phyloP scores from a whole-genome alignment of 2,329 filamentous ascomycete genomes.

The Calonectria pteridis region DNA sequence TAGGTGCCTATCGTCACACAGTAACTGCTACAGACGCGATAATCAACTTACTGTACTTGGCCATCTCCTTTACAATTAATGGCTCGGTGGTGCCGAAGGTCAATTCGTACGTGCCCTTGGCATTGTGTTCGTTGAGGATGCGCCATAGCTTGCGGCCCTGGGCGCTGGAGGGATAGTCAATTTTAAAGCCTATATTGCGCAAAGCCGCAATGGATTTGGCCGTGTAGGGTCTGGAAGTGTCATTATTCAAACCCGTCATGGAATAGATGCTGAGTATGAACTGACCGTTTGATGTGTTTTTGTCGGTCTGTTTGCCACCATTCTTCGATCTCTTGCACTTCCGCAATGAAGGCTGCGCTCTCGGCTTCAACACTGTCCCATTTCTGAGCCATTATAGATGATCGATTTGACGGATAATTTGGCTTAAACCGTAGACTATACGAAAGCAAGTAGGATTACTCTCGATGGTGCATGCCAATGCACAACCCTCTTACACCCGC shows the following conservation, averaged over 20 bases:
- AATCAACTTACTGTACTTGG: background rate
- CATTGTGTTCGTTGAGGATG: background rate
- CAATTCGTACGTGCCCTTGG: background rate
- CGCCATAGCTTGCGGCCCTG: slow-evolving; percentile 3
- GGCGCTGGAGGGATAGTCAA: background rate
- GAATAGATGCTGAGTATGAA: background rate
- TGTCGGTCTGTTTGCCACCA: background rate
- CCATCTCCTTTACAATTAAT: background rate
- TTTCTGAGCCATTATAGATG: background rate
- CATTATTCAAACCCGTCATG: background rate
- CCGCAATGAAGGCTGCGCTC: background rate
- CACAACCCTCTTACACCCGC: background rate
- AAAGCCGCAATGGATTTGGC: background rate
- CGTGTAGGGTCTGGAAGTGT: background rate
- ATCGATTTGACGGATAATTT: background rate
- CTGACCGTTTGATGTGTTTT: background rate
- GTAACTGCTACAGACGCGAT: background rate
- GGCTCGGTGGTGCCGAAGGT: background rate
- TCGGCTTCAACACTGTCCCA: background rate
- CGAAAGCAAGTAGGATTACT: too few species aligned
- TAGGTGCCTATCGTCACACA: background rate
- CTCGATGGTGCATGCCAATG: background rate
- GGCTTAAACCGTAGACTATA: background rate
- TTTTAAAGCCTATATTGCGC: background rate
- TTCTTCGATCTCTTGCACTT: background rate